phyloP scores from a whole-genome alignment of 2,329 filamentous ascomycete genomes.

The Penicillium janthinellum region DNA sequence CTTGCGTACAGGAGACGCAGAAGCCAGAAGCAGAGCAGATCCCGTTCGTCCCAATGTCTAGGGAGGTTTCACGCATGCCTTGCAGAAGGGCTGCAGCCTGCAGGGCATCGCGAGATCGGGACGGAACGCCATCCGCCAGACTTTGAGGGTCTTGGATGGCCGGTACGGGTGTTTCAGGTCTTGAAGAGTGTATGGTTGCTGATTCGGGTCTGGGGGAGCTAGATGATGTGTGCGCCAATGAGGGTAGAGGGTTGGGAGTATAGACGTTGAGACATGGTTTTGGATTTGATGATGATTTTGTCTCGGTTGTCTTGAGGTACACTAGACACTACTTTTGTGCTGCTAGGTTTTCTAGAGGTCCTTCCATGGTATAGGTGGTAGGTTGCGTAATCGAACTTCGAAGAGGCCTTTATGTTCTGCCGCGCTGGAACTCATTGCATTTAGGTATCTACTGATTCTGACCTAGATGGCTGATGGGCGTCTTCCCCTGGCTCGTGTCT shows the following conservation, averaged over 20 bases:
- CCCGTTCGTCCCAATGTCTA: slow-evolving; percentile 20
- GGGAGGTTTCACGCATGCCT: slow-evolving; percentile 30
- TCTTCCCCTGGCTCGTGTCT: no score
- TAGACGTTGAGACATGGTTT: not conserved
- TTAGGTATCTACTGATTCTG: no score
- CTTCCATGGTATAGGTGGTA: no score
- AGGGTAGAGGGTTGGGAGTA: not conserved
- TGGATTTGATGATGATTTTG: not conserved
- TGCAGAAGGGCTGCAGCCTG: slow-evolving; percentile 18
- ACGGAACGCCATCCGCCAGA: slow-evolving; percentile 7
- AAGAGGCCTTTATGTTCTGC: no score
- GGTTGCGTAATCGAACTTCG: no score
- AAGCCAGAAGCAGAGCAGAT: slow-evolving; percentile 1
- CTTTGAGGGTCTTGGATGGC: not conserved
- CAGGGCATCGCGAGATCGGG: slow-evolving; percentile 1
- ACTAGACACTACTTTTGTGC: no score
- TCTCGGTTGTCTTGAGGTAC: not conserved
- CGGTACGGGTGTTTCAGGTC: slow-evolving; percentile 15
- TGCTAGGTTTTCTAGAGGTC: not conserved
- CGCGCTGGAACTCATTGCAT: no score
- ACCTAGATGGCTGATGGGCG: no score
- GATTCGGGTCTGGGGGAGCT: slow-evolving; percentile 1
- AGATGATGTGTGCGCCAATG: not conserved
- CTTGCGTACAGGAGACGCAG: not conserved
- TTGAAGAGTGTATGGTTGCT: slow-evolving; percentile 8